Base-by-base conservation (phyloP, 1,139 yeast genomes). In the Geotrichum aggregatum region DNA sequence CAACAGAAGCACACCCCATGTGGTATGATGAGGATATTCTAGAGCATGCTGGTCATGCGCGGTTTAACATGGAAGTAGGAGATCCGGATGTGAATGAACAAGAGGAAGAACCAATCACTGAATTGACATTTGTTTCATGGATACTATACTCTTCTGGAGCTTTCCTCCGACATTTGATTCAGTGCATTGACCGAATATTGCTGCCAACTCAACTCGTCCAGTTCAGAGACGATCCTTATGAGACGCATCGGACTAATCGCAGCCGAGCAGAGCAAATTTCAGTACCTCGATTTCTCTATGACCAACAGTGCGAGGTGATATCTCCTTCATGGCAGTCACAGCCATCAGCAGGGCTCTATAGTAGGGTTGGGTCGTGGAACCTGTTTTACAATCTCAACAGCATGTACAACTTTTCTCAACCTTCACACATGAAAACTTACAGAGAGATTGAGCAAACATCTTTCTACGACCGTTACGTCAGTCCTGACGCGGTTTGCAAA, bases 1-100 rank as follows among this genome's bases (percentile, higher is more conserved):
- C 96, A 10, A 91, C 98, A 0, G 98, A 91, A 63, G 98, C 94
- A 0, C 98, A 91, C 66, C 96, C 96, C 1, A 65, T 89, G 56
- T 88, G 96, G 95, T 74, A 77, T 53, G 69, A 70, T 54, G 57
- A 65, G 2, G 52, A 60, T 6, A 55, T 72, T 3, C 14, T 63
- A 28, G 47, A 58, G 22, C 54, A 59, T 35, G 63, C 68, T 5
- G 54, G 43, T 11, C 41, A 40, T 24, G 41, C 18, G 62, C 3
- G 58, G 52, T 2, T 44, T 47, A 54, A 56, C 16, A 14, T 47
- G 30, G 48, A 48, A 16, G n/a, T 42, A 6, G 21, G 47, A 8
- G 51, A 41, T 10, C 34, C 38, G 3, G 39, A 41, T 31, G n/a
- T n/a, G n/a, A 40, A 43, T 21, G 52, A 31, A 19, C 24, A 31